Base-by-base conservation (phyloP, 1,139 yeast species). In the Nematodospora anomalae region DNA sequence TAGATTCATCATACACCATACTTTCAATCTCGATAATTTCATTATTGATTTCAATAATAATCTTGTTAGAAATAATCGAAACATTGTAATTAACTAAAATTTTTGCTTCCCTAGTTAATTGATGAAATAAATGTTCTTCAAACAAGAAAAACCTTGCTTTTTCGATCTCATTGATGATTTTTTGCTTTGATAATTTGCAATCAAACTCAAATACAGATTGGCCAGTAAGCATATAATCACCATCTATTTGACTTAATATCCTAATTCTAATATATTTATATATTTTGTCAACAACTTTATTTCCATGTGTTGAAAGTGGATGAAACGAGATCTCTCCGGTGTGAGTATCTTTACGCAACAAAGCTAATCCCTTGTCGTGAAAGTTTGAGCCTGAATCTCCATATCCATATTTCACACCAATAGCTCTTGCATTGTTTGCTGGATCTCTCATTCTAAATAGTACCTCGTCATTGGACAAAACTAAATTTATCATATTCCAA, bases 321-420 rank as follows among this genome's bases (percentile, higher is more conserved):
- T 55, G 52, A 42, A 71, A 69, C 1, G 57, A 36, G 9, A 69
- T 54, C 15, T 55, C 62, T 0, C 75, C 75, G 1, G 60, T 51
- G n/a, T 40, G 44, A 12, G 51, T 52, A 40, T 64, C 62, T 41
- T 66, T 63, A 45, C 79, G 62, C 41, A 88, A 62, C 1, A 83
- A 59, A 0, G 95, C 96, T 30, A 82, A 63, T 1, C 97, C 97
- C 45, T 76, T 74, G 48, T 87, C 94, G 37, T 64, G 62, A 50
- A 77, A 86, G 24, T 71, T 76, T 1, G 96, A 86, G 0, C 97
- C 98, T 0, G 95, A 80, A 57, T 89, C 97, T 7, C 85, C 92
- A 59, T 79, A 92, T 0, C 97, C 97, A 54, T 85, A 90, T 51
- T 86, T 87, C 25, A 90, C 83, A 2, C 90, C 95, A 29, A 90